Evolutionary conservation across 108 stramenopile genomes (phyloP), one percentile per base, ranked within the genome.

Genomic region (Pelagomonas calceolata): DNA sequence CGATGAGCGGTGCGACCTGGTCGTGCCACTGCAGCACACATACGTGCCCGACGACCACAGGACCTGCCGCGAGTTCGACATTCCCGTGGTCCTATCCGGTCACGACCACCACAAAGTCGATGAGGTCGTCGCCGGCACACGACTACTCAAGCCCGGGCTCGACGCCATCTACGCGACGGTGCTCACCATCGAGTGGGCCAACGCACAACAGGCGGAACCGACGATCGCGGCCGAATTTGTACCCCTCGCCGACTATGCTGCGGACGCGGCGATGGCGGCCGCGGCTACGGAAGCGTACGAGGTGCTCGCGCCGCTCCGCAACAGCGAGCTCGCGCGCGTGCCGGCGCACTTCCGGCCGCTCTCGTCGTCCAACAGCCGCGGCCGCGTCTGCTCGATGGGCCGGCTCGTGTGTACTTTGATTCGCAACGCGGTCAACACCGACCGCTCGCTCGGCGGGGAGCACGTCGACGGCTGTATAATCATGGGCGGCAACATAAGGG

Each of bases 41-140:
- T 85, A 81, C 69, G 78, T 79, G 32, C 80, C 77, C 5, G 84
- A 85, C 26, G 84, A 85, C 75, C 77, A 81, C 68, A 74, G 66
- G 39, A 85, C 84, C 29, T 85, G 84, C 70, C 64, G 66, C 26
- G 67, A 77, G 39, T 85, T 85, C 35, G 80, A 85, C 65, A 81
- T 85, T 65, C 84, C 84, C 34, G 76, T 85, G 33, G 66, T 85
- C 32, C 66, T 85, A 30, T 73, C 72, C n/a, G 84, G 84, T 29
- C 84, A 85, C 66, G 84, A 85, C 68, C 84, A 85, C 64, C 84
- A 85, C 51, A 69, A 68, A 0, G 81, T 81, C 51, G 84, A 85
- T 37, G 84, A 81, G 44, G 73, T 82, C 31, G 79, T 85, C 29
- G 73, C 76, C 30, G 81, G 81, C 0, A 85, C 84, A 21, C 71